Base-by-base conservation (phyloP, 2,329 filamentous ascomycete genomes). In the Dactylellina haptotyla region DNA sequence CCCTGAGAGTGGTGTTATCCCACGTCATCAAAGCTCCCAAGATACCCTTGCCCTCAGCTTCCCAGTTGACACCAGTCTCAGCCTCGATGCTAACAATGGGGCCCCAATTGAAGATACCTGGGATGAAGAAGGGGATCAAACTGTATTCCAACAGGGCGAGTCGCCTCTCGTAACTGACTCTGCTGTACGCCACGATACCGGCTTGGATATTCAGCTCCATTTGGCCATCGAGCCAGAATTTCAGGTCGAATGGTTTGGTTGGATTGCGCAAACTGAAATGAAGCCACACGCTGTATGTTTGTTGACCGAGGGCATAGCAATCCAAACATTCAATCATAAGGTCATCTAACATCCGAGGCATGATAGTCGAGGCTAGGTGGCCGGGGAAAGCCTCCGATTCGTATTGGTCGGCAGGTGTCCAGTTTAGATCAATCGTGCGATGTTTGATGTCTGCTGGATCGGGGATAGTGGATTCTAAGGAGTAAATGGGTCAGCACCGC, bases 71-170 rank as follows among this genome's bases (percentile, higher is more conserved):
- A 39, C 51, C 51, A 16, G 6, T 39, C 20, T 56, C 51, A 6
- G 16, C 4, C 23, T 56, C 51, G 14, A 56, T 4, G 51, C 51
- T 56, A 4, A 56, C 23, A 8, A 56, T 56, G 4, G 51, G 51
- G 5, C 51, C 48, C 51, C 28, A 37, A 30, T 56, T 56, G 51
- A 56, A 56, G 28, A 56, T 56, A 12, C 51, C 51, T 3, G 51
- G 51, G 23, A 56, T 39, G 30, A 56, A 37, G 30, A 56, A 56
- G 14, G 51, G 51, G 10, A n/a, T 10, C 2, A 56, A 30, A 39
- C 10, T 39, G 51, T 37, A 37, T 39, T 56, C 51, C 18, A 56
- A 3, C 18, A 56, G 3, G n/a, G 51, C 28, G 9, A 56, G 37
- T 14, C 51, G 51, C 16, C 8, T 30, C 18, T 8, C 23, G 12